Conservation (phyloP, 495 filamentous ascomycete species). For the Cercophora samala region DNA sequence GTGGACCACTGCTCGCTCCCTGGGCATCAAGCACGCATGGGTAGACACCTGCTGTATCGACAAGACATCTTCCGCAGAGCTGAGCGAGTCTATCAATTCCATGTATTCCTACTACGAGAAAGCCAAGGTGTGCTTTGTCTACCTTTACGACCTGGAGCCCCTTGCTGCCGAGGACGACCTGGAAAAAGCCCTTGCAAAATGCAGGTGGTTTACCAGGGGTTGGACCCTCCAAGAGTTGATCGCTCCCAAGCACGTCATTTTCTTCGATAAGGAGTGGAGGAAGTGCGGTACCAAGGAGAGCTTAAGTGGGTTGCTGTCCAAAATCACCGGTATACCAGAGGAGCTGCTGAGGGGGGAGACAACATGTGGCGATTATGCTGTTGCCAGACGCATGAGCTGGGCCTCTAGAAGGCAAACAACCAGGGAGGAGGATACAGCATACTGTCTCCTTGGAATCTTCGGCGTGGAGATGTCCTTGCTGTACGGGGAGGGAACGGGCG, state of each 20-base stretch:
- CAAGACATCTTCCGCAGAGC: conserved; percentile 40
- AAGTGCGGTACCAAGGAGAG: conserved; percentile 22
- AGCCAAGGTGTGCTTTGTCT: conserved; percentile 34
- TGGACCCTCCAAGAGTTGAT: conserved; percentile 40
- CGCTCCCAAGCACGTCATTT: conserved; percentile 25
- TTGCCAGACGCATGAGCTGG: conserved; percentile 16
- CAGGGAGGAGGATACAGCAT: conserved; percentile 15
- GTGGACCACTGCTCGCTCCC: not conserved
- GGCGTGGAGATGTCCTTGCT: conserved; percentile 17
- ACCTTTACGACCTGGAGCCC: conserved; percentile 14
- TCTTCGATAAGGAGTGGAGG: conserved; percentile 32
- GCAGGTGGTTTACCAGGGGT: conserved; percentile 34
- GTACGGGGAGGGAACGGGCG: conserved; percentile 17
- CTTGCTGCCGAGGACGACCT: not conserved
- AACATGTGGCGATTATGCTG: not conserved
- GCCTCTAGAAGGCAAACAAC: conserved; percentile 11
- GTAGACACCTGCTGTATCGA: conserved; percentile 48
- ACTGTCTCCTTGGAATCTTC: conserved; percentile 18
- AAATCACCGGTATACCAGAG: conserved; percentile 12
- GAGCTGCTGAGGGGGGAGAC: not conserved
- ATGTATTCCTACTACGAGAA: conserved; percentile 45
- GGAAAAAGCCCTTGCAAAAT: not conserved
- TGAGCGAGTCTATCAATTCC: conserved; percentile 45
- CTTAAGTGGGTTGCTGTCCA: conserved; percentile 16
- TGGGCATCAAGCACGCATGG: conserved; percentile 31